Base-by-base conservation (phyloP, 345 rosid species). In the Brassica rapa region DNA sequence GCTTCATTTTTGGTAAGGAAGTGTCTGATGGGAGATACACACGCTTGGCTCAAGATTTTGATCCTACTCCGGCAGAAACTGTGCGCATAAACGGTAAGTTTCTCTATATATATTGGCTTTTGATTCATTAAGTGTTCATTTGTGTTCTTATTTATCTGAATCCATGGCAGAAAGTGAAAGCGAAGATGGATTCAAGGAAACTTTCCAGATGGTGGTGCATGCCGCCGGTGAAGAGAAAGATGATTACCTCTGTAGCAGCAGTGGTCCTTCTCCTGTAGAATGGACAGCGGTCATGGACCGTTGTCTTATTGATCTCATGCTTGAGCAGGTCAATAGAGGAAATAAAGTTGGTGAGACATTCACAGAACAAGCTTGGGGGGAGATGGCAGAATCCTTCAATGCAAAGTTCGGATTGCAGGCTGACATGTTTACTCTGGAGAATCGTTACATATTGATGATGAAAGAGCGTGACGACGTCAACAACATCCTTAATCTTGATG, bases 1-100 rank as follows among this genome's bases (percentile, higher is more conserved):
- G 86, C 80, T 84, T 84, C n/a, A 87, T 93, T 76, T 90, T 91
- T 78, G 92, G 91, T 73, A 85, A 87, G 80, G 92, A 91, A 81
- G 77, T 57, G 49, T 77, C 70, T 24, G 88, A 82, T 84, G 87
- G 88, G 78, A 87, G 93, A 86, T 91, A 89, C 83, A 87, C 85
- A 76, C 88, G 86, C 59, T 79, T 93, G 83, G 82, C 97, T 77
- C 88, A 81, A 76, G 73, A 84, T 78, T 55, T 68, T 65, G 89
- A 85, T 66, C 70, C 70, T 75, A 82, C 23, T 43, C 70, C 46
- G 3, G 88, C 83, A 71, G 69, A 74, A 67, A 75, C 88, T 41
- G 70, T 82, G 77, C 70, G 70, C 67, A 80, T 85, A 81, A 83
- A 73, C 2, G 97, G 98, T 91, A 83, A 62, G 83, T 53, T 76